Evolutionary conservation across 208 protist genomes (phyloP).

Genomic region (Porcisia deanei): DNA sequence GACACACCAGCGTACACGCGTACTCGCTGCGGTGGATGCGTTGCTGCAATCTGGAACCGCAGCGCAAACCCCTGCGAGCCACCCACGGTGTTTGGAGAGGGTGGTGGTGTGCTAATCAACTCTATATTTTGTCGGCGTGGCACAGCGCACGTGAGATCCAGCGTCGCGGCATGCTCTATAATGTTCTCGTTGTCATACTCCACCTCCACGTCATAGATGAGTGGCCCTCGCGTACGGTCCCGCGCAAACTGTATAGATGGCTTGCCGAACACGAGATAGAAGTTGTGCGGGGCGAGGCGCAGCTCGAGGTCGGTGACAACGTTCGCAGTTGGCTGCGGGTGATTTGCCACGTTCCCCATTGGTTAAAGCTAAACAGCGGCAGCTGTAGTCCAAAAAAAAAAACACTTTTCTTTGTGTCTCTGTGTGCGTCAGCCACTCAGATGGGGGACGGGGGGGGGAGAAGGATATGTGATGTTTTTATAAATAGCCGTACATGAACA

Average conservation of each 20-base stretch:
- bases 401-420: neutral
- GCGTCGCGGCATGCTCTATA: constrained; percentile 50
- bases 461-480: too few species aligned
- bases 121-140: constrained; percentile 26
- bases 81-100: neutral
- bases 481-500: too few species aligned
- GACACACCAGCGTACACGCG: constrained; percentile 20
- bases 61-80: constrained; percentile 18
- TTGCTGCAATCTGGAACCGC: constrained; percentile 20
- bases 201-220: constrained; percentile 61
- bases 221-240: constrained; percentile 39
- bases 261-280: constrained; percentile 67
- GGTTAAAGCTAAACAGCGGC: neutral
- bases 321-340: neutral
- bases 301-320: constrained; percentile 24
- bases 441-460: too few species aligned
- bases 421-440: too few species aligned
- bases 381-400: neutral
- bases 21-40: constrained; percentile 13
- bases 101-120: neutral
- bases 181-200: constrained; percentile 44
- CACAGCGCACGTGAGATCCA: constrained; percentile 37
- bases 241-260: constrained; percentile 54
- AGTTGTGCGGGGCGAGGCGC: constrained; percentile 39
- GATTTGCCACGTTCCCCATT: constrained; percentile 25